Base-by-base conservation (phyloP, 257 asterid species). In the Marsdenia floribunda region DNA sequence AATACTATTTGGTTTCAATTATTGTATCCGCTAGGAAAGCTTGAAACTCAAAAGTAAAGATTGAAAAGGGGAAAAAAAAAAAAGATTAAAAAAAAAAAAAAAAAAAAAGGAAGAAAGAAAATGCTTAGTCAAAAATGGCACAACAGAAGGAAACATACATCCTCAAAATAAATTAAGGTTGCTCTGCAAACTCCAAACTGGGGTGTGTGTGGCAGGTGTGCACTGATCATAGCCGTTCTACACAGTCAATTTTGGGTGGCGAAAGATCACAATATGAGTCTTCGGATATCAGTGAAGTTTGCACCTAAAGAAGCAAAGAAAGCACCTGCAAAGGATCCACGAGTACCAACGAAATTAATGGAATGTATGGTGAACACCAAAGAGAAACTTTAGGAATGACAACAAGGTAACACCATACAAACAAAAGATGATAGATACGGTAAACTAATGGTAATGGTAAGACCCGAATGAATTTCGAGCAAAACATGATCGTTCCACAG, bases 251-350 rank as follows among this genome's bases (percentile, higher is more conserved):
- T 70, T 58, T 22, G 10, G 18, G 12, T 47, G 54, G 3, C 49
- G 13, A 64, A 47, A 18, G 13, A 80, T 92, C 86, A 94, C 84
- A 94, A 77, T 55, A 94, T 83, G 82, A 94, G 97, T 80, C 88
- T 88, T 77, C 80, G 84, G 74, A 94, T 94, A 68, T 92, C 97
- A 13, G 86, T 82, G 86, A 94, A 94, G 80, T 92, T 92, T 71
- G 97, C 85, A 60, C 82, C 81, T 78, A 94, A 59, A 70, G 92
- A 86, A 18, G 87, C 81, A 68, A 90, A 59, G 73, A 94, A 94
- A 22, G 78, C 84, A 47, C 98, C 99, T 94, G 92, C 78, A 75
- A 63, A 83, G 74, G 38, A 50, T 58, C 46, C 63, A 68, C 3
- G 37, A 29, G 14, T 18, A 71, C 35, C 2, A 9, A 6, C 19